Conservation (phyloP, 2,329 filamentous ascomycete genomes). For the Pseudopyricularia javanii region DNA sequence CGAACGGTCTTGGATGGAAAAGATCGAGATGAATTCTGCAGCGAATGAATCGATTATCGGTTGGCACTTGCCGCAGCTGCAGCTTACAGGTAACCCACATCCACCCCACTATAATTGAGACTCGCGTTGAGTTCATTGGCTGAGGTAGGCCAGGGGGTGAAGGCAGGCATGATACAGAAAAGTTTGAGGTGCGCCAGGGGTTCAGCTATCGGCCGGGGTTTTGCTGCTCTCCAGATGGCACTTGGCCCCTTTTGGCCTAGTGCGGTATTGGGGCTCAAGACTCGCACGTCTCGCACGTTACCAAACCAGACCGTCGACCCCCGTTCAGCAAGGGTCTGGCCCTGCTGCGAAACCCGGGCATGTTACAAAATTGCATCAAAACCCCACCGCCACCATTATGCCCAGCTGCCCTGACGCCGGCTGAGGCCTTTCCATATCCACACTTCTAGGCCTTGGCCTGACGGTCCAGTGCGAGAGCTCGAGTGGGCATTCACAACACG, state of each 20-base stretch:
- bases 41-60: no score
- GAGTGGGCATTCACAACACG: neutral
- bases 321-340: constrained; percentile 3
- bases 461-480: constrained; percentile 1
- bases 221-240: neutral
- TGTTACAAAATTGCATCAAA: constrained; percentile 23
- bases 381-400: constrained; percentile 17
- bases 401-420: constrained; percentile 10
- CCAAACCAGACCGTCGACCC: constrained; percentile 3
- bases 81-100: neutral
- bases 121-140: neutral
- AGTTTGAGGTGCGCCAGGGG: constrained; percentile 3
- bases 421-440: constrained; percentile 14
- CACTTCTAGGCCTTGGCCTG: constrained; percentile 4
- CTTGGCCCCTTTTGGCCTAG: constrained; percentile 1
- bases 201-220: neutral
- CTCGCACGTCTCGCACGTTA: neutral
- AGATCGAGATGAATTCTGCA: no score
- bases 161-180: neutral
- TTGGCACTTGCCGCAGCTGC: neutral
- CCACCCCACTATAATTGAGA: neutral
- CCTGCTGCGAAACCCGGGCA: constrained; percentile 16
- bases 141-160: neutral
- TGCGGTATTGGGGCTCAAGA: constrained; percentile 1
- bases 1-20: no score